Evolutionary conservation across 192 early-diverging fungal species (phyloP).

Genomic region (Coemansia sp.): DNA sequence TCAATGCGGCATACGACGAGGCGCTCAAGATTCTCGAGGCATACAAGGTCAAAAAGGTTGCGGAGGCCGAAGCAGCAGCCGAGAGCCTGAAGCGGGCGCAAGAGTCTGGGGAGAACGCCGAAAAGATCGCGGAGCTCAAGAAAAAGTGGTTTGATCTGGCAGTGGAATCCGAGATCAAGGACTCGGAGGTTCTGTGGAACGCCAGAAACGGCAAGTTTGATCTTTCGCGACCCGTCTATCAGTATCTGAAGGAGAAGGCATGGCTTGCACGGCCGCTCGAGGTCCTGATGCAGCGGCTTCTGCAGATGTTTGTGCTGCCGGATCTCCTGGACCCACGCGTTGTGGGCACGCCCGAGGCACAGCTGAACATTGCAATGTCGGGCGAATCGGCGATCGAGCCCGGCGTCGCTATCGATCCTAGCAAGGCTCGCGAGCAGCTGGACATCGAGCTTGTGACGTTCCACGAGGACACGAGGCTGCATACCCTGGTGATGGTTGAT

Average conservation of each 20-base stretch:
- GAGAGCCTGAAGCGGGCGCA: conserved; percentile 25
- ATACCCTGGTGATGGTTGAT: conserved; percentile 70
- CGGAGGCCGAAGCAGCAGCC: conserved; percentile 30
- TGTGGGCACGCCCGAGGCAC: conserved; percentile 34
- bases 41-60: conserved; percentile 52
- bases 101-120: conserved; percentile 24
- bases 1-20: conserved; percentile 71
- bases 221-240: conserved; percentile 67
- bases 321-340: conserved; percentile 61
- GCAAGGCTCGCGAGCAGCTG: conserved; percentile 56
- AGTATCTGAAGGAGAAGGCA: conserved; percentile 60
- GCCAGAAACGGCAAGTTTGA: conserved; percentile 61
- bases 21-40: conserved; percentile 66
- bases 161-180: conserved; percentile 66
- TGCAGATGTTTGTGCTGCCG: conserved; percentile 76
- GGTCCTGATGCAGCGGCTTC: conserved; percentile 64
- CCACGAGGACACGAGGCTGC: conserved; percentile 63
- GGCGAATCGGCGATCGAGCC: conserved; percentile 23
- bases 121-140: conserved; percentile 53
- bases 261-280: conserved; percentile 57
- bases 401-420: conserved; percentile 38
- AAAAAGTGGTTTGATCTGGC: conserved; percentile 55
- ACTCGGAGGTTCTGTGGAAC: conserved; percentile 66
- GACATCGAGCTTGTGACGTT: conserved; percentile 58
- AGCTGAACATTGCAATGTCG: conserved; percentile 41